These are phyloP conservation scores for Zygosaccharomyces pseudobailii DNA, from an alignment of 1,139 yeast species.

Conservation along the genomic window DNA sequence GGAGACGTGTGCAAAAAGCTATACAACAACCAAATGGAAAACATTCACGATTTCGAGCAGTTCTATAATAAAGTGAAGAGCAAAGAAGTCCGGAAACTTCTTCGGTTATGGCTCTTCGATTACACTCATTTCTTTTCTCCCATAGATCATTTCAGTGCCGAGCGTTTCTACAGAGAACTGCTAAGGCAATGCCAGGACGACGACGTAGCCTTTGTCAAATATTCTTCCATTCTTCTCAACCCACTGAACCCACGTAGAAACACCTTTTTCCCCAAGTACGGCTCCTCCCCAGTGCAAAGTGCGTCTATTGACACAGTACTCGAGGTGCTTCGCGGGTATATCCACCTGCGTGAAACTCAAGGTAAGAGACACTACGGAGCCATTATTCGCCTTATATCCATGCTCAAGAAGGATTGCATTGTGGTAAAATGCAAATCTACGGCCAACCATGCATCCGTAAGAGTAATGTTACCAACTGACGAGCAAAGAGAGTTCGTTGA, in stretches of 20 bases:
- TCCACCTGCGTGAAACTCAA: constrained; percentile 10
- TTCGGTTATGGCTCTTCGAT: constrained; percentile 28
- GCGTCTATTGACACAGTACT: constrained; percentile 17
- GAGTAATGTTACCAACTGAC: constrained; percentile 17
- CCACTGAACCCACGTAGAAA: constrained; percentile 16
- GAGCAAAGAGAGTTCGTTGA: constrained; percentile 5
- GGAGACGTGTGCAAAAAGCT: constrained; percentile 17
- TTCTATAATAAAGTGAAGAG: constrained; percentile 19
- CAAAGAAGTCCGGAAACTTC: constrained; percentile 17
- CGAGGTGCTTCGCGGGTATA: constrained; percentile 15
- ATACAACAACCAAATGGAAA: constrained; percentile 20
- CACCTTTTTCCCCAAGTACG: constrained; percentile 12
- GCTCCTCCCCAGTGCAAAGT: constrained; percentile 5
- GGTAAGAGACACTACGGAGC: constrained; percentile 15
- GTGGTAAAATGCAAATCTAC: background rate
- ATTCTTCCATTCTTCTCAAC: constrained; percentile 22
- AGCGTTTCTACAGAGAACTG: constrained; percentile 19
- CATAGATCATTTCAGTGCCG: constrained; percentile 11
- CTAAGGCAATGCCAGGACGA: constrained; percentile 20
- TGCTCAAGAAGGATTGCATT: constrained; percentile 21
- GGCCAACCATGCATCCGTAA: constrained; percentile 5
- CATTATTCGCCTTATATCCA: constrained; percentile 19
- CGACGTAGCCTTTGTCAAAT: constrained; percentile 16
- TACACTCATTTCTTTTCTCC: constrained; percentile 16
- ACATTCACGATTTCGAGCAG: constrained; percentile 22